These are phyloP conservation scores for Botrytis byssoidea DNA, from an alignment of 2,329 filamentous ascomycete genomes.

Conservation along the genomic window DNA sequence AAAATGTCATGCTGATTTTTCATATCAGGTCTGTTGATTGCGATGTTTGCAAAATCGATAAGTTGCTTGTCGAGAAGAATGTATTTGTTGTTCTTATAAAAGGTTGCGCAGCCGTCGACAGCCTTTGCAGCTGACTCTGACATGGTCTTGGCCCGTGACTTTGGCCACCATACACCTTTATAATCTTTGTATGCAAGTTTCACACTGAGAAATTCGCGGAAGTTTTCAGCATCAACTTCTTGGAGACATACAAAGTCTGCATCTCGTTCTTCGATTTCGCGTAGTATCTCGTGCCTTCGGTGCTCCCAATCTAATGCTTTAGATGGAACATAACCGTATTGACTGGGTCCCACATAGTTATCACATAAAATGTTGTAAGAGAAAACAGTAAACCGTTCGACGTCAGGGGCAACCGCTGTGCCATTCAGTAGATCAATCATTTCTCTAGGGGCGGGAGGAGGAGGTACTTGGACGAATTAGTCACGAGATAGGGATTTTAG, in stretches of 20 bases:
- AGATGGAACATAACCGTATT: conserved; percentile 88
- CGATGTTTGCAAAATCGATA: conserved; percentile 86
- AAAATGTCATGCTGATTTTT: conserved; percentile 97
- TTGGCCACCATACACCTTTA: conserved; percentile 91
- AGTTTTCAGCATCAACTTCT: conserved; percentile 88
- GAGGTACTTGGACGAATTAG: conserved; percentile 57
- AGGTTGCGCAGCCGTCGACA: conserved; percentile 96
- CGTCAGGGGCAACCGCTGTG: conserved; percentile 47
- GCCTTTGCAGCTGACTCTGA: conserved; percentile 78
- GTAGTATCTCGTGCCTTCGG: conserved; percentile 76
- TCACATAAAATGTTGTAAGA: conserved; percentile 97
- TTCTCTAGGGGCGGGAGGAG: conserved; percentile 72
- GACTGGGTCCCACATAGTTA: conserved; percentile 78
- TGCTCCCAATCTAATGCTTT: conserved; percentile 83
- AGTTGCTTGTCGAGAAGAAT: conserved; percentile 91
- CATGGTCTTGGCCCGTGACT: conserved; percentile 89
- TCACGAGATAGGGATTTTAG: background rate
- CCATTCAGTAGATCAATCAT: conserved; percentile 76
- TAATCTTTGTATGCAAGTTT: conserved; percentile 84
- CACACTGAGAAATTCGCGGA: conserved; percentile 87
- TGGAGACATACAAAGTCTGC: conserved; percentile 92
- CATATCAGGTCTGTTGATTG: conserved; percentile 94
- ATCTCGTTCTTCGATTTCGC: conserved; percentile 74
- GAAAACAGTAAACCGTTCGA: conserved; percentile 77
- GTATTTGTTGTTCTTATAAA: conserved; percentile 94